Base-by-base conservation (phyloP, 306 rosid species). In the Castanopsis chinensis region DNA sequence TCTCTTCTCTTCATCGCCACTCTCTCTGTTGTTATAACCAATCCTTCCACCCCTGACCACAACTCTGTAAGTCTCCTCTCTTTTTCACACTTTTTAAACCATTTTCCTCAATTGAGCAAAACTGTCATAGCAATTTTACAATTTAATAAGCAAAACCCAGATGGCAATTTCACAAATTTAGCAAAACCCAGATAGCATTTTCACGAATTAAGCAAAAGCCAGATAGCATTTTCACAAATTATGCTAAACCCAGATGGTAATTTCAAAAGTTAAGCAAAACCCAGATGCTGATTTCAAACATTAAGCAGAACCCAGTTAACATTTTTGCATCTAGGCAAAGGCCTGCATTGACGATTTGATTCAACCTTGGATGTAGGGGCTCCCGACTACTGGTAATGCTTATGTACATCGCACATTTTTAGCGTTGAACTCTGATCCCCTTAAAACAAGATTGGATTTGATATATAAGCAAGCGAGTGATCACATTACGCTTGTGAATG, bases 401-500 rank as follows among this genome's bases (percentile, higher is more conserved):
- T 95, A 95, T 37, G 89, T 96, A 68, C 94, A 87, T 21, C 74
- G 99, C 74, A 90, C 99, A 0, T 96, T 91, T 91, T 84, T 96
- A 86, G 94, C 98, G 45, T 88, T 96, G 85, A 91, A 93, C 86
- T 96, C 99, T 70, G 97, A 96, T 74, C 99, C 99, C 4, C 82
- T 86, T 73, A 93, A 90, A 82, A 93, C 97, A 17, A 77, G 97
- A 45, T 86, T 93, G 77, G 96, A 96, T 89, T 96, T 96, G 91
- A 93, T 91, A 76, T 87, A 91, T 65, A 94, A 89, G 85, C 98
- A 96, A 86, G 98, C 98, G 41, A 96, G 86, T 72, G 99, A 96
- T 89, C 99, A 96, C 74, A 84, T 90, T 60, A 88, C 96, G 25
- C 88, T 96, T 55, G 98, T 96, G 80, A 96, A 96, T 90, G 98